Base-by-base conservation (phyloP, 2,329 filamentous ascomycete genomes). In the Nemania sp. region DNA sequence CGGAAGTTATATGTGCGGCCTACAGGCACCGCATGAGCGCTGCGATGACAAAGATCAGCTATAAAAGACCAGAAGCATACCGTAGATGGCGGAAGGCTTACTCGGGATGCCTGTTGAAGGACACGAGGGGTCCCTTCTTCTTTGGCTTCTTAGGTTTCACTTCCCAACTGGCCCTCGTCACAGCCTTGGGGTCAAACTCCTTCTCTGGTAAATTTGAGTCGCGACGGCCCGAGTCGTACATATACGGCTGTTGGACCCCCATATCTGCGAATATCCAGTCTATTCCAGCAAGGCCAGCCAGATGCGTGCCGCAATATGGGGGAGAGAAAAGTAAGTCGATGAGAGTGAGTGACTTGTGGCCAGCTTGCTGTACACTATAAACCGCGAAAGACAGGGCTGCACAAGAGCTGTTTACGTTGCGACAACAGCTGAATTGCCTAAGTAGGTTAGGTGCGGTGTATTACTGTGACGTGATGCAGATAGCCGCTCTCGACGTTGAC, bases 81-180 rank as follows among this genome's bases (percentile, higher is more conserved):
- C 15, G 21, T 18, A 35, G 15, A 53, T 48, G 29, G 39, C 1
- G 43, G 21, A n/a, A 52, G 6, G 78, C 87, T 72, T 82, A 92
- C 89, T 97, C 92, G 1, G 93, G 92, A 75, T 97, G 93, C 59
- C 85, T 83, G 75, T 96, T 95, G 80, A 97, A 90, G 61, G 89
- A 84, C 64, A 97, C 78, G 65, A 96, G 78, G 12, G 92, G 92
- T 0, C 92, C 92, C 54, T 90, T 81, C 46, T 82, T 83, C 80
- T 90, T 89, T 43, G 85, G 81, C 70, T 83, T 87, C 25, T 77
- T 80, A 42, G 84, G 79, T 55, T 85, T 84, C 12, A 86, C 83
- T 71, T 86, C 79, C 80, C 86, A 90, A 77, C 90, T 94, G 64
- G 91, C 90, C 72, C 92, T 84, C 20, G 92, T 93, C 50, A 92